phyloP scores from a whole-genome alignment of 2,329 filamentous ascomycete species.

The Aspergillus sergii region DNA sequence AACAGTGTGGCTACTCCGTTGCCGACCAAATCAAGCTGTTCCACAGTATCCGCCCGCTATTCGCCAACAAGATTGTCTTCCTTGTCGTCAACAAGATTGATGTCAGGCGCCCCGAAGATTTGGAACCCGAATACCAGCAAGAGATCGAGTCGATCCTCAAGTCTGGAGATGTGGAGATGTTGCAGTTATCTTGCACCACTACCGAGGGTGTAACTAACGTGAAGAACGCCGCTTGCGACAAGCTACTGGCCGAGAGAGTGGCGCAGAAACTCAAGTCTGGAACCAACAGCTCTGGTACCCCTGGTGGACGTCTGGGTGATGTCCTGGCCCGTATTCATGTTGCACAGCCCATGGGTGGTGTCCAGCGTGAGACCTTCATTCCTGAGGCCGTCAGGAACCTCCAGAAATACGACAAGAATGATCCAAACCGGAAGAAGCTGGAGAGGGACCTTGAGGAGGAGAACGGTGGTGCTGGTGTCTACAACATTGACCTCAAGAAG shows the following conservation, averaged over 20 bases:
- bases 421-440: slow-evolving; percentile 78
- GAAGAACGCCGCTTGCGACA: slow-evolving; percentile 92
- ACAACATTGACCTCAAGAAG: slow-evolving; percentile 87
- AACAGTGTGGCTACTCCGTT: slow-evolving; percentile 95
- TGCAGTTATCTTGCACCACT: slow-evolving; percentile 93
- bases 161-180: slow-evolving; percentile 84
- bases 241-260: slow-evolving; percentile 88
- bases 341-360: slow-evolving; percentile 84
- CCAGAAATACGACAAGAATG: slow-evolving; percentile 87
- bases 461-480: slow-evolving; percentile 93
- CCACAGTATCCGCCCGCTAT: slow-evolving; percentile 93
- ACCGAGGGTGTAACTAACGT: slow-evolving; percentile 92
- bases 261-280: slow-evolving; percentile 92
- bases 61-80: slow-evolving; percentile 96
- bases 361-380: slow-evolving; percentile 78
- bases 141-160: slow-evolving; percentile 80
- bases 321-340: slow-evolving; percentile 95
- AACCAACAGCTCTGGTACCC: slow-evolving; percentile 74
- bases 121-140: slow-evolving; percentile 75
- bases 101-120: slow-evolving; percentile 80
- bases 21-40: slow-evolving; percentile 92
- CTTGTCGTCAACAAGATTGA: slow-evolving; percentile 99
- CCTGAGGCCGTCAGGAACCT: slow-evolving; percentile 78
- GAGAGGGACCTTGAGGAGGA: slow-evolving; percentile 88
- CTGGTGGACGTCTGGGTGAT: slow-evolving; percentile 82